Percentiles rank a stretch among this genome's conserved stretches.
phyloP scores from a whole-genome alignment of 208 protist species.

The Leishmania gerbilli region DNA sequence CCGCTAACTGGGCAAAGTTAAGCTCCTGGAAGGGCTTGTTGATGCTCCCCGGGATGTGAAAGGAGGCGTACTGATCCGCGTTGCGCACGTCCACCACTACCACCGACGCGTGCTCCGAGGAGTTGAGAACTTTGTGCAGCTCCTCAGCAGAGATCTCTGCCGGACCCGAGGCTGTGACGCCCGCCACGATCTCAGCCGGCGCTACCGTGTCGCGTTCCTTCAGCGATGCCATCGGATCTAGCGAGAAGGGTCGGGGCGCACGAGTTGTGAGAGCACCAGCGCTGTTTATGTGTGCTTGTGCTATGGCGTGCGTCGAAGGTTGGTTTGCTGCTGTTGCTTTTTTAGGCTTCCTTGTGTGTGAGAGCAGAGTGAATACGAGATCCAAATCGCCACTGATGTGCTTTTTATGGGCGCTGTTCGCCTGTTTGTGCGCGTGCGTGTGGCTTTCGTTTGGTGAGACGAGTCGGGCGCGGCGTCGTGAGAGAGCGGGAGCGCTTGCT shows the following conservation, averaged over 20 bases:
- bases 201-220: conserved; percentile 11
- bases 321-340: background rate
- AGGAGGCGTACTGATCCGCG: conserved; percentile 39
- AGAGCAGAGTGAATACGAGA: no score
- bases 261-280: background rate
- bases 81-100: conserved; percentile 44
- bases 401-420: background rate
- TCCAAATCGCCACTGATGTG: no score
- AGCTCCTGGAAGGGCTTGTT: conserved; percentile 49
- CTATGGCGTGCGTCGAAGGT: background rate
- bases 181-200: conserved; percentile 11
- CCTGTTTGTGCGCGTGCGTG: background rate
- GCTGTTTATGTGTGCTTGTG: background rate
- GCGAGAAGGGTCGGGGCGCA: background rate
- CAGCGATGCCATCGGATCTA: conserved; percentile 1
- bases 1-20: conserved; percentile 18
- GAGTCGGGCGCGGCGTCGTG: no score
- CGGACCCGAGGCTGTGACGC: conserved; percentile 12
- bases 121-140: conserved; percentile 23
- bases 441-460: no score
- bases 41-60: conserved; percentile 41
- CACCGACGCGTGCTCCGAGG: conserved; percentile 1
- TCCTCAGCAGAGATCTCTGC: conserved; percentile 32
- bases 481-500: no score
- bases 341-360: background rate